Conservation (phyloP, 176 grass and related monocot genomes). For the Areca catechu region DNA sequence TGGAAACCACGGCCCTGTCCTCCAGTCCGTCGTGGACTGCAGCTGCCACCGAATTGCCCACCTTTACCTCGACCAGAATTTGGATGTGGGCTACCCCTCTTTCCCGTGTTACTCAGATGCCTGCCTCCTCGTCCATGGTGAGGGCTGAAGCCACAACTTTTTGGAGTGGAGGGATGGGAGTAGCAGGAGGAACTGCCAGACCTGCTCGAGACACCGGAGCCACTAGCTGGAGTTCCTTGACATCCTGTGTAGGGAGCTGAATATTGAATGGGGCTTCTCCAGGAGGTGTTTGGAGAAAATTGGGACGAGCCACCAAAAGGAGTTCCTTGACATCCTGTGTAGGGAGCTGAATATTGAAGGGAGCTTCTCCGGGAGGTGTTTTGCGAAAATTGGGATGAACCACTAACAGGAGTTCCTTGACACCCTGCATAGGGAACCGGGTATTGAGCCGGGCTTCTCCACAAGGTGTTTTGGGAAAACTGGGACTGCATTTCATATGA, state of each 20-base stretch:
- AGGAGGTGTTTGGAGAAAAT: too few relatives aligned
- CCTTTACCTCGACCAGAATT: conserved; percentile 6
- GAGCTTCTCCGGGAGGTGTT: too few relatives aligned
- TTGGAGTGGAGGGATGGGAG: background rate
- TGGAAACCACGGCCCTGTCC: conserved; percentile 14
- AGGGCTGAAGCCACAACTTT: conserved; percentile 4
- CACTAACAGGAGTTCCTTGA: conserved; percentile 1
- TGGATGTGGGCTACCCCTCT: conserved; percentile 7
- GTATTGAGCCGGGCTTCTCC: too few relatives aligned
- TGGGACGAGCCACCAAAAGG: background rate
- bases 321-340: background rate
- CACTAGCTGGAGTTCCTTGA: background rate
- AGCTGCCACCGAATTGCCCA: background rate
- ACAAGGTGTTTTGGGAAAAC: too few relatives aligned
- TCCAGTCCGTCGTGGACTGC: background rate
- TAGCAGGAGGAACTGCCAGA: background rate
- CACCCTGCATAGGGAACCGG: too few relatives aligned
- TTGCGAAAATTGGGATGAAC: background rate
- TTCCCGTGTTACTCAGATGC: background rate
- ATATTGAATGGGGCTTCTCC: too few relatives aligned
- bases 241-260: too few relatives aligned
- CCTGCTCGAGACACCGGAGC: background rate
- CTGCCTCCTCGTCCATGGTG: conserved; percentile 1
- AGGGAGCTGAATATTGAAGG: too few relatives aligned
- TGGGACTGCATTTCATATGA: too few relatives aligned